Conservation (phyloP, 768 basidiomycete species). For the Boletus tomentosulus region DNA sequence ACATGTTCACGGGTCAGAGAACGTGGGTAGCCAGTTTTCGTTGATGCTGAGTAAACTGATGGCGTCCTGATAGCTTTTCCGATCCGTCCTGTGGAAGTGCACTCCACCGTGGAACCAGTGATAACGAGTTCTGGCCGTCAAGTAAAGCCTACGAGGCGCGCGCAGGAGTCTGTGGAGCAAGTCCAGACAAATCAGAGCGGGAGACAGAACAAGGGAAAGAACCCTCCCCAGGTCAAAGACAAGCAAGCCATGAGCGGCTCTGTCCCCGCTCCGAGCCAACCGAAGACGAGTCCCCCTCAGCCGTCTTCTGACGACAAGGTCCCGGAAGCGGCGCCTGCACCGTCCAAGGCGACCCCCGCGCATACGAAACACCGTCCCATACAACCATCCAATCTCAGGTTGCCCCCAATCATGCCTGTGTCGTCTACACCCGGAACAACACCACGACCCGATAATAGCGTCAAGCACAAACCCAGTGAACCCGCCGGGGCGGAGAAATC, state of each 20-base stretch:
- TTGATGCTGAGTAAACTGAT: slow-evolving; percentile 5
- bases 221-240: background rate
- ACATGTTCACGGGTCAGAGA: slow-evolving; percentile 23
- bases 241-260: background rate
- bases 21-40: slow-evolving; percentile 14
- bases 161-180: slow-evolving; percentile 8
- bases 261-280: background rate
- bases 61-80: slow-evolving; percentile 7
- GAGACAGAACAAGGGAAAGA: slow-evolving; percentile 3
- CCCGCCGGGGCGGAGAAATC: background rate
- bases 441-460: background rate
- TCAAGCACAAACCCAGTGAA: background rate
- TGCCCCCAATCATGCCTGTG: background rate
- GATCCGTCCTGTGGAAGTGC: slow-evolving; percentile 1
- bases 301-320: background rate
- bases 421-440: background rate
- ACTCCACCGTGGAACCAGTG: slow-evolving; percentile 7
- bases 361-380: slow-evolving; percentile 1
- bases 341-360: background rate
- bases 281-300: background rate
- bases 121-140: slow-evolving; percentile 23
- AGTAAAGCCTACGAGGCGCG: slow-evolving; percentile 19
- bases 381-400: slow-evolving; percentile 14
- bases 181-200: background rate
- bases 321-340: background rate